Evolutionary conservation across 768 basidiomycete genomes (phyloP).

Genomic region (Boletus tylopilopsis): DNA sequence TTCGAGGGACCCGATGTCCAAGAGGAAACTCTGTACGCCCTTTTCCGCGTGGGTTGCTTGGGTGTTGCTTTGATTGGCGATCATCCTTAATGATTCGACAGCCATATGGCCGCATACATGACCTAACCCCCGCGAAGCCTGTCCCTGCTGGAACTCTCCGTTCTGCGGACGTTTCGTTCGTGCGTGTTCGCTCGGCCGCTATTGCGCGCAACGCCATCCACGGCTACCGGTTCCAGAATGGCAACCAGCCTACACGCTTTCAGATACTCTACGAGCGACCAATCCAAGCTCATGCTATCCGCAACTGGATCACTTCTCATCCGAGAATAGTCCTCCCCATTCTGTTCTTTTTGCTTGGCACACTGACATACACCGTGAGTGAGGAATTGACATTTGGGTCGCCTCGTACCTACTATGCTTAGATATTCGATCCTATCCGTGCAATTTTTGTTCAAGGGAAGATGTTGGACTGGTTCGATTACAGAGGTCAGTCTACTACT

Average conservation of each 20-base stretch:
- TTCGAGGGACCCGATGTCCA: constrained; percentile 89
- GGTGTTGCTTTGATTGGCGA: background rate
- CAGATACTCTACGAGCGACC: constrained; percentile 59
- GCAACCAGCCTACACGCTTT: constrained; percentile 39
- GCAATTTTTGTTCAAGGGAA: constrained; percentile 79
- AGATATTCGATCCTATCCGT: constrained; percentile 94
- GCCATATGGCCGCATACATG: constrained; percentile 80
- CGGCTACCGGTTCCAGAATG: constrained; percentile 42
- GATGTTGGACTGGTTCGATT: constrained; percentile 81
- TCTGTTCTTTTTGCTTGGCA: constrained; percentile 83
- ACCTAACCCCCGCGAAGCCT: constrained; percentile 57
- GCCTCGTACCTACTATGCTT: background rate
- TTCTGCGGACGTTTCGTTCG: constrained; percentile 60
- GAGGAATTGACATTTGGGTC: background rate
- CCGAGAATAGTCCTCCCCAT: constrained; percentile 81
- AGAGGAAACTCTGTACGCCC: constrained; percentile 73
- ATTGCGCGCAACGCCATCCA: constrained; percentile 83
- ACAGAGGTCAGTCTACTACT: constrained; percentile 45
- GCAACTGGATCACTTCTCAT: constrained; percentile 83
- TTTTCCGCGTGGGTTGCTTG: constrained; percentile 60
- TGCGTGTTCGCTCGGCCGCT: constrained; percentile 61
- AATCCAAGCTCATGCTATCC: constrained; percentile 59
- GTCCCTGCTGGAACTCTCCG: constrained; percentile 66
- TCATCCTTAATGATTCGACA: constrained; percentile 27
- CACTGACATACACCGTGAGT: constrained; percentile 81